Percentiles rank a stretch among this genome's conserved stretches.
These are phyloP conservation scores for Nicotiana sylvestris DNA, from an alignment of 257 asterid species.

Conservation along the genomic window DNA sequence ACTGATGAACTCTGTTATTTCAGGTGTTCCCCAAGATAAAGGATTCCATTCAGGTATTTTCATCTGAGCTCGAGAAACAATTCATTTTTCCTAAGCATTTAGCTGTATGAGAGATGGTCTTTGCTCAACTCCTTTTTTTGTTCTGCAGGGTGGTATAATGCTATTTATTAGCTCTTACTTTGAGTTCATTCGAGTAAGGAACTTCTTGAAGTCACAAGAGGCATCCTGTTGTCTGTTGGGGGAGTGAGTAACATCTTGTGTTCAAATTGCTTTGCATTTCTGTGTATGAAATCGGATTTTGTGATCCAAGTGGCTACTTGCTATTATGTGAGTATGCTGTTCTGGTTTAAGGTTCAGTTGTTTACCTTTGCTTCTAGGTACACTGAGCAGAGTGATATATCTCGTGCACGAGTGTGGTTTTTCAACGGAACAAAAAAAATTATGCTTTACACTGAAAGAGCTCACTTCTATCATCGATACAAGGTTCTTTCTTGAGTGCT, in stretches of 20 bases:
- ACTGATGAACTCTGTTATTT: constrained; percentile 21
- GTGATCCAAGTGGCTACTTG: not conserved
- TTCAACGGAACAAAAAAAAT: constrained; percentile 74
- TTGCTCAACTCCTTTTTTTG: not conserved
- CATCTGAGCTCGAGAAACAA: constrained; percentile 12
- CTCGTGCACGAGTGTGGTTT: constrained; percentile 84
- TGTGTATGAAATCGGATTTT: not conserved
- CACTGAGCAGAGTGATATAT: constrained; percentile 68
- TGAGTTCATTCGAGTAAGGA: constrained; percentile 81
- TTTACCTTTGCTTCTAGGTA: constrained; percentile 39
- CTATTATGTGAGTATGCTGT: not conserved
- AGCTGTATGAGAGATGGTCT: not conserved
- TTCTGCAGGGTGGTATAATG: constrained; percentile 75
- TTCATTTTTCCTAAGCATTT: not conserved
- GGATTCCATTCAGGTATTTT: constrained; percentile 71
- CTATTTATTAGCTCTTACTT: constrained; percentile 82
- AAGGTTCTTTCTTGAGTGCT: constrained; percentile 45
- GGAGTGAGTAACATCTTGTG: constrained; percentile 56
- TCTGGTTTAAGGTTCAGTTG: not conserved
- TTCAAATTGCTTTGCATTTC: not conserved
- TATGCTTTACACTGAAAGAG: constrained; percentile 91
- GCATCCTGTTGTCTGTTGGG: constrained; percentile 87
- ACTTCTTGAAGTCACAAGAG: constrained; percentile 70
- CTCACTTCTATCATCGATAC: constrained; percentile 96
- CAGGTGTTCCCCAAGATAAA: constrained; percentile 89